Base-by-base conservation (phyloP, 2,329 filamentous ascomycete genomes). In the Ophiostoma himal-ulmi region DNA sequence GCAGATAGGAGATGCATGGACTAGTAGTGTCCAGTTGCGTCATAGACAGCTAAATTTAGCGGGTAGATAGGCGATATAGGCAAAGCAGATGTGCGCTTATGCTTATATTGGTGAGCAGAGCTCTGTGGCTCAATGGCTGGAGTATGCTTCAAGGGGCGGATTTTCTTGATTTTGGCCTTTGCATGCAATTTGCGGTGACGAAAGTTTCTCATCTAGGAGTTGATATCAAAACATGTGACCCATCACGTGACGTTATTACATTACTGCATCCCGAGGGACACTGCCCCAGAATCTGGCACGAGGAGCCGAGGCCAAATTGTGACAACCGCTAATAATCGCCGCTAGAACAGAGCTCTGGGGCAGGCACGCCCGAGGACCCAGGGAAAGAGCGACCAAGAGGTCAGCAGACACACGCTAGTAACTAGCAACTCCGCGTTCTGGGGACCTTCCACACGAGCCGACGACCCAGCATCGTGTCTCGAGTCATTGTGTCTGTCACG, bases 221-320 rank as follows among this genome's bases (percentile, higher is more conserved):
- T 11, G 14, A 65, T 34, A 30, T 20, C 2, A 36, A n/a, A 7
- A 1, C 36, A 65, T 3, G 62, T 65, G 62, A 22, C 1, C 5
- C 5, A 1, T 8, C 62, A 65, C 62, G 62, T 65, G 62, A 39
- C 52, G 3, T 3, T 30, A 30, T 4, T 5, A 10, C 11, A 34
- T 26, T 6, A n/a, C 2, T 13, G 10, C 30, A 8, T 20, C 5
- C 62, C 26, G 57, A 62, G n/a, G 36, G 30, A 17, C 52, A 26
- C 52, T 60, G 11, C 52, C 52, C 22, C 52, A 57, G 52, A 57
- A 57, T n/a, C 6, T 36, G 69, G 69, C 71, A 68, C 70, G 44
- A 71, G 30, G 65, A 71, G 68, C 71, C 71, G 71, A 72, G 71
- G 71, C 71, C 68, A 68, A 71, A 69, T 44, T 26, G 36, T 26